phyloP scores from a whole-genome alignment of 768 basidiomycete species.

The Sporobolomyces roseus region DNA sequence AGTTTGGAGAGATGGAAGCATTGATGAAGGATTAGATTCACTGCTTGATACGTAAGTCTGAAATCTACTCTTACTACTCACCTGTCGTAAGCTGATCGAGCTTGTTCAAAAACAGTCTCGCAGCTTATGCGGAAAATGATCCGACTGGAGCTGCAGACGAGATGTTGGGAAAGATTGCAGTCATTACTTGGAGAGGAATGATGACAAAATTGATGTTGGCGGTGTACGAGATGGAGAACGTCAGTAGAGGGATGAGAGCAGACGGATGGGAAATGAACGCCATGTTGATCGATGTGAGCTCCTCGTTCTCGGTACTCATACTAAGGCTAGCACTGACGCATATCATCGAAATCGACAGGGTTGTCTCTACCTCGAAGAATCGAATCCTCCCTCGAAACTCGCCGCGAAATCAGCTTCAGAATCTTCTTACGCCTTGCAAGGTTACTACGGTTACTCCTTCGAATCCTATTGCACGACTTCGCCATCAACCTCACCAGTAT shows the following conservation, averaged over 20 bases:
- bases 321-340: background rate
- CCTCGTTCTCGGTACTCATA: constrained; percentile 62
- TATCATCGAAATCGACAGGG: constrained; percentile 17
- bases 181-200: constrained; percentile 68
- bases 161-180: constrained; percentile 43
- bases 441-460: constrained; percentile 79
- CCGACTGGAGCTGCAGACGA: constrained; percentile 34
- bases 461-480: constrained; percentile 73
- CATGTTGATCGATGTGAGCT: constrained; percentile 68
- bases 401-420: constrained; percentile 58
- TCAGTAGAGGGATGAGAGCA: constrained; percentile 44
- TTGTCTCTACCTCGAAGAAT: constrained; percentile 44
- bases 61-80: too few relatives aligned
- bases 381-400: constrained; percentile 31
- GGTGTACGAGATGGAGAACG: constrained; percentile 65
- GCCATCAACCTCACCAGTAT: background rate
- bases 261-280: constrained; percentile 79
- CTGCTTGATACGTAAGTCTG: constrained; percentile 35
- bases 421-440: constrained; percentile 61
- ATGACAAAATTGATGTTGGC: constrained; percentile 83
- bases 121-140: constrained; percentile 6
- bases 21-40: constrained; percentile 60
- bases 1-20: constrained; percentile 65
- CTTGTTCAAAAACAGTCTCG: background rate
- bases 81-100: background rate